A percentile compares a stretch with the other conserved stretches of the same genome.
These are phyloP conservation scores for Alternaria brassicicola DNA, from an alignment of 2,329 filamentous ascomycete genomes.

Conservation along the genomic window DNA sequence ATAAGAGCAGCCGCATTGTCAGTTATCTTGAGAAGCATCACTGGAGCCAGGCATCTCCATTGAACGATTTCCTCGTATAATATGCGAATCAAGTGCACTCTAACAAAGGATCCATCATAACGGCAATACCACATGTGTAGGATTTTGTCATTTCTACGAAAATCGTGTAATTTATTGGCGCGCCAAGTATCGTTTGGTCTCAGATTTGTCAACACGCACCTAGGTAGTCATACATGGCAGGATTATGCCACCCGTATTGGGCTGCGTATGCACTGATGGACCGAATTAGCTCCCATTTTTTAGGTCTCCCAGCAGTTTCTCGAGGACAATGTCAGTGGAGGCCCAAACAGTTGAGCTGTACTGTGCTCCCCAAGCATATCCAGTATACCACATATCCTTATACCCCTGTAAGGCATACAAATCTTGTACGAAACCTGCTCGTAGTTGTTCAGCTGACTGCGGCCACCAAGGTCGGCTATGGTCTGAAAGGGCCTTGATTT, in stretches of 20 bases:
- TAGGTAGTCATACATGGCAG: no score
- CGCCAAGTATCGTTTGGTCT: no score
- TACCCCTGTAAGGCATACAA: constrained; percentile 29
- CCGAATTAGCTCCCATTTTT: neutral
- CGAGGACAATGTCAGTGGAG: constrained; percentile 26
- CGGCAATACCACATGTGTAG: neutral
- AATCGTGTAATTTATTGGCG: neutral
- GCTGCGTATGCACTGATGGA: neutral
- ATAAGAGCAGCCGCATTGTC: neutral
- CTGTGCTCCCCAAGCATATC: constrained; percentile 22
- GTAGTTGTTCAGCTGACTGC: constrained; percentile 9
- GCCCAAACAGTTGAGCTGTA: constrained; percentile 32
- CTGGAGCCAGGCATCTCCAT: neutral
- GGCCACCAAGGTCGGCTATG: constrained; percentile 25
- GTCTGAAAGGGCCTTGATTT: constrained; percentile 20
- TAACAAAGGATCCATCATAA: neutral
- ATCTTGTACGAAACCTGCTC: constrained; percentile 28
- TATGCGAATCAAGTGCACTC: neutral
- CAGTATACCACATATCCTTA: constrained; percentile 27
- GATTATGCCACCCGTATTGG: no score
- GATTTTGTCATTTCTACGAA: neutral
- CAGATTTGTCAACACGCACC: neutral
- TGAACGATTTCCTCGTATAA: neutral
- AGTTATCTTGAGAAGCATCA: neutral
- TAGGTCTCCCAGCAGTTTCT: constrained; percentile 16